Conservation (phyloP, 2,329 filamentous ascomycete species). For the Neopestalotiopsis clavispora region DNA sequence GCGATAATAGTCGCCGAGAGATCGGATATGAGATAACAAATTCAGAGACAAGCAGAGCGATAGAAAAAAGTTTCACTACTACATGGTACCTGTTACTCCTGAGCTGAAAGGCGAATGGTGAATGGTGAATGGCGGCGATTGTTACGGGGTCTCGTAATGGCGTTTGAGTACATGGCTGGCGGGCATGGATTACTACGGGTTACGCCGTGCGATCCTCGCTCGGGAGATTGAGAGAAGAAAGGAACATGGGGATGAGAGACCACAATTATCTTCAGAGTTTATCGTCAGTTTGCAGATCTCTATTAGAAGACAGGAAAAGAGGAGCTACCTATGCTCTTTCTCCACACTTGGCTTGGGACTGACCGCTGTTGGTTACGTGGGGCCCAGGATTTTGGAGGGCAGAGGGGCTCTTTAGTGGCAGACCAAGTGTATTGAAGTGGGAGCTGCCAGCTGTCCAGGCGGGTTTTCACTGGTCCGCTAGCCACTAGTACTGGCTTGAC, state of each 20-base stretch:
- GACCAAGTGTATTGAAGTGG: not conserved
- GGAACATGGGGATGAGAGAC: not conserved
- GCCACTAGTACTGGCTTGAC: not conserved
- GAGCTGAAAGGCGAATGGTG: not conserved
- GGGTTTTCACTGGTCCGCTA: not conserved
- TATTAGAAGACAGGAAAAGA: constrained; percentile 2
- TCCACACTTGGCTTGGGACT: not conserved
- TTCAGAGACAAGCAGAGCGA: not conserved
- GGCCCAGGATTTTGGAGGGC: not conserved
- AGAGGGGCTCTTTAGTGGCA: not conserved
- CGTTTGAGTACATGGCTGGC: not conserved
- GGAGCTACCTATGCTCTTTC: not conserved
- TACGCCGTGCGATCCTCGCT: constrained; percentile 10
- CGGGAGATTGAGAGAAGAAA: constrained; percentile 9
- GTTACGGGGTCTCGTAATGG: not conserved
- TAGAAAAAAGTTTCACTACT: not conserved
- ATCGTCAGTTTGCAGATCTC: constrained; percentile 11
- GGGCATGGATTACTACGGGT: not conserved
- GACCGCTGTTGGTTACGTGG: not conserved
- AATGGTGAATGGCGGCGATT: not conserved
- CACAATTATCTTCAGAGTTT: not conserved
- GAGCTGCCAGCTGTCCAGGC: not conserved
- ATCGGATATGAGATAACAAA: not conserved
- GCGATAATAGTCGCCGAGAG: not conserved
- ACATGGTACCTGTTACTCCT: not conserved